These are phyloP conservation scores for Saccharum hybrid DNA, from an alignment of 202 grass and related monocot species.

Conservation along the genomic window DNA sequence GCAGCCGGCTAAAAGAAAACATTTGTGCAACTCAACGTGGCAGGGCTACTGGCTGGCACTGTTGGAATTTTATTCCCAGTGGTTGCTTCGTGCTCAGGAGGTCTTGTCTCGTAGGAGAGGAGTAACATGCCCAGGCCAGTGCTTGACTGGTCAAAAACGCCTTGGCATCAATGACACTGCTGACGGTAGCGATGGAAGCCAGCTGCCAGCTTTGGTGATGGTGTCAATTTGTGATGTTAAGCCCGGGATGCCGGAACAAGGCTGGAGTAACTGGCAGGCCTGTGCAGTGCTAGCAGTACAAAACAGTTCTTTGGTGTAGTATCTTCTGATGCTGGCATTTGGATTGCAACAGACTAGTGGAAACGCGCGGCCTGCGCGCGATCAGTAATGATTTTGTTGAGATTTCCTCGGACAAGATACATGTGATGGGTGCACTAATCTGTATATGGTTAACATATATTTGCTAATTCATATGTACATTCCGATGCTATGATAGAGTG, in stretches of 20 bases:
- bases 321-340: conserved; percentile 47
- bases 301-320: conserved; percentile 20
- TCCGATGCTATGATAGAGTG: no score
- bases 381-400: background rate
- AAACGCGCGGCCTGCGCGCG: background rate
- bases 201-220: conserved; percentile 3
- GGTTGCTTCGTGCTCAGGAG: background rate
- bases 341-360: conserved; percentile 39
- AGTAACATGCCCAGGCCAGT: conserved; percentile 37
- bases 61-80: conserved; percentile 49
- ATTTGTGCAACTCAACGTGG: conserved; percentile 21
- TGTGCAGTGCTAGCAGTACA: conserved; percentile 15
- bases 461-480: no score
- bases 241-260: conserved; percentile 46
- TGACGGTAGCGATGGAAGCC: conserved; percentile 17
- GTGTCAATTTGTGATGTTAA: conserved; percentile 43
- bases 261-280: conserved; percentile 28
- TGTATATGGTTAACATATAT: no score
- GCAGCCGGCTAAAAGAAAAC: conserved; percentile 35
- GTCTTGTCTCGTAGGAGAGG: background rate
- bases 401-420: no score
- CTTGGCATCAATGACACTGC: conserved; percentile 35
- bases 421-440: no score
- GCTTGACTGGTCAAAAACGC: conserved; percentile 57
- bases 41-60: conserved; percentile 35